Evolutionary conservation across 2,329 filamentous ascomycete species (phyloP).

Genomic region (Aotearoamyces nothofagi): DNA sequence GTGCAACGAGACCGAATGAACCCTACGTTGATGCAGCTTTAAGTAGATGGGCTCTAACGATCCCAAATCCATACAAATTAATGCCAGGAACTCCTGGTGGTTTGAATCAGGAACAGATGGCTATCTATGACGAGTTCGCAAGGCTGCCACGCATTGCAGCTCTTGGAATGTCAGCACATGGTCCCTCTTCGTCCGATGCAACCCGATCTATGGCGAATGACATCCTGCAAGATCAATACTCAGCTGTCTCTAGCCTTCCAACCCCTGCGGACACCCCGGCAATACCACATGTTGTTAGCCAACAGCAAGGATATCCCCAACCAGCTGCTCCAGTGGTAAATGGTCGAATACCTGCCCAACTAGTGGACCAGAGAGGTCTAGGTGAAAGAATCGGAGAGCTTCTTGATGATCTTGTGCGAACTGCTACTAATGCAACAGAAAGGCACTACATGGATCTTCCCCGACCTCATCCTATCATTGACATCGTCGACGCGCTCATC

Average conservation of each 20-base stretch:
- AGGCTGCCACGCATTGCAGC: conserved; percentile 58
- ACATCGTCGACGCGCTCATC: conserved; percentile 45
- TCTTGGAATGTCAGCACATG: conserved; percentile 38
- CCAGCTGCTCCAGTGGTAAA: conserved; percentile 33
- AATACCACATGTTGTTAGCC: conserved; percentile 30
- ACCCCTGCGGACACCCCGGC: conserved; percentile 43
- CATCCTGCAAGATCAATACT: conserved; percentile 46
- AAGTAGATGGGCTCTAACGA: conserved; percentile 84
- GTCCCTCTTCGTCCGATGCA: conserved; percentile 41
- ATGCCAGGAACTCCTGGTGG: conserved; percentile 50
- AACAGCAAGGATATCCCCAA: conserved; percentile 39
- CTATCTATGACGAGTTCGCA: conserved; percentile 93
- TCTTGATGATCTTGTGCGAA: conserved; percentile 38
- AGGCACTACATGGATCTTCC: conserved; percentile 46
- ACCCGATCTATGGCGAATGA: conserved; percentile 48
- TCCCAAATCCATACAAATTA: conserved; percentile 85
- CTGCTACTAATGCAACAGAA: conserved; percentile 35
- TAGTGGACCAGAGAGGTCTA: conserved; percentile 35
- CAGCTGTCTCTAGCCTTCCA: conserved; percentile 37
- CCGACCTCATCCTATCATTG: conserved; percentile 41
- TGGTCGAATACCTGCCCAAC: conserved; percentile 28
- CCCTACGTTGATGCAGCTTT: conserved; percentile 70
- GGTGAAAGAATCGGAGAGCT: conserved; percentile 42
- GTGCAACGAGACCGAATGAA: conserved; percentile 61
- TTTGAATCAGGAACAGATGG: conserved; percentile 81